These are phyloP conservation scores for Tuber aestivum DNA, from an alignment of 495 filamentous ascomycete species.

Conservation along the genomic window DNA sequence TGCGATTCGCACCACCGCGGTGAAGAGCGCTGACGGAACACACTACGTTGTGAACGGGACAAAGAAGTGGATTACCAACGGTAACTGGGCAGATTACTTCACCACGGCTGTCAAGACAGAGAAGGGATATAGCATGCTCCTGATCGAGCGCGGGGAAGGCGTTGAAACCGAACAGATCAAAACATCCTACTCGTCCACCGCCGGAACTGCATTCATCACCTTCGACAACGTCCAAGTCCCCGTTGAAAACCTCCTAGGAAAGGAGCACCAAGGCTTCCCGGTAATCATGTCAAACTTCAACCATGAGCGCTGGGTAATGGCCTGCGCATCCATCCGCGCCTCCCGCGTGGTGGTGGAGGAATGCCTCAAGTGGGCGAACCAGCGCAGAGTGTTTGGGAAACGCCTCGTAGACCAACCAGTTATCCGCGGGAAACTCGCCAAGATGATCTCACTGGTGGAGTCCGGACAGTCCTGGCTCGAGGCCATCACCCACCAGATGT, in stretches of 20 bases:
- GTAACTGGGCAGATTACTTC: slow-evolving; percentile 77
- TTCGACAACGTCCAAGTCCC: slow-evolving; percentile 86
- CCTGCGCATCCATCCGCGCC: slow-evolving; percentile 57
- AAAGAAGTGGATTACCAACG: slow-evolving; percentile 95
- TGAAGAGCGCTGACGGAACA: slow-evolving; percentile 74
- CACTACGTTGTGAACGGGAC: slow-evolving; percentile 83
- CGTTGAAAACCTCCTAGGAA: slow-evolving; percentile 67
- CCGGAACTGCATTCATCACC: slow-evolving; percentile 72
- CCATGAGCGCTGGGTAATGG: slow-evolving; percentile 55
- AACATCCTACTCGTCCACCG: slow-evolving; percentile 74
- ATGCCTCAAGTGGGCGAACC: slow-evolving; percentile 83
- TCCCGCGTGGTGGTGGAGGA: slow-evolving; percentile 70
- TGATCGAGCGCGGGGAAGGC: slow-evolving; percentile 64
- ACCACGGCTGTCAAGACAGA: slow-evolving; percentile 74
- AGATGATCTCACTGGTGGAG: slow-evolving; percentile 79
- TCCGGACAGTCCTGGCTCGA: slow-evolving; percentile 82
- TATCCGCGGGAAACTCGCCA: slow-evolving; percentile 81
- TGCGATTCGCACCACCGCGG: slow-evolving; percentile 71
- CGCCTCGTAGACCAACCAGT: slow-evolving; percentile 74
- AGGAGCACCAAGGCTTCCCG: slow-evolving; percentile 80
- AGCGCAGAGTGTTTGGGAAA: slow-evolving; percentile 80
- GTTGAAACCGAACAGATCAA: slow-evolving; percentile 62
- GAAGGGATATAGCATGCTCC: slow-evolving; percentile 72
- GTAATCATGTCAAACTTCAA: slow-evolving; percentile 85
- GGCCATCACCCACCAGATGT: slow-evolving; percentile 80